Conservation (phyloP, 345 rosid genomes). For the Bruguiera gymnorhiza region DNA sequence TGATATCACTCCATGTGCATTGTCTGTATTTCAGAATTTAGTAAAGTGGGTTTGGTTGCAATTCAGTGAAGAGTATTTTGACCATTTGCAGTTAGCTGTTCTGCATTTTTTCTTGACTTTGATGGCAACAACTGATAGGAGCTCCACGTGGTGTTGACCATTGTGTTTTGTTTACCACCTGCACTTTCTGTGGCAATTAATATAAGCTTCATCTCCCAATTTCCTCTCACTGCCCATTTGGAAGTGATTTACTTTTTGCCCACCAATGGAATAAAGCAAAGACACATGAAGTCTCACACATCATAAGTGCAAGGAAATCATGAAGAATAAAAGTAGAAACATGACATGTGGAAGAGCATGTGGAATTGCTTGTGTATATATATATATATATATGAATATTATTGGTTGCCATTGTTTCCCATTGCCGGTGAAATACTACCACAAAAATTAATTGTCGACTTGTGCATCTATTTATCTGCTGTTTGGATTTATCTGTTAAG, state of each 20-base stretch:
- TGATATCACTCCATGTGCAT: neutral
- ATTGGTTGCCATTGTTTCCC: neutral
- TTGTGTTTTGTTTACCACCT: too few relatives aligned
- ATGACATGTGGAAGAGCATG: neutral
- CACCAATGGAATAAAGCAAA: neutral
- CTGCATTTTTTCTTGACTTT: too few relatives aligned
- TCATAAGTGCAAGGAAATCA: neutral
- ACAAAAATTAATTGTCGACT: neutral
- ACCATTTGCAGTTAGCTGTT: neutral
- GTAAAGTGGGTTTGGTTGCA: neutral
- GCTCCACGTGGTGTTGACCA: too few relatives aligned
- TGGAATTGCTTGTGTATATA: neutral
- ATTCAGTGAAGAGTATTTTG: neutral
- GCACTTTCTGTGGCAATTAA: too few relatives aligned
- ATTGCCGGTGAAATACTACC: neutral
- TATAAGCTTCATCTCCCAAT: too few relatives aligned
- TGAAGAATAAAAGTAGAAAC: neutral
- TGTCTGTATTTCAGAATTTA: conserved; percentile 1
- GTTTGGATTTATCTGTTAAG: too few relatives aligned
- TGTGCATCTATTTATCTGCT: neutral
- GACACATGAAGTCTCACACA: neutral
- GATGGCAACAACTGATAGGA: too few relatives aligned
- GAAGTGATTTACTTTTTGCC: neutral
- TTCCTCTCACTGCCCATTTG: too few relatives aligned
- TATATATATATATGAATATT: neutral